These are phyloP conservation scores for Silybum marianum DNA, from an alignment of 129 eudicot genomes.

Conservation along the genomic window DNA sequence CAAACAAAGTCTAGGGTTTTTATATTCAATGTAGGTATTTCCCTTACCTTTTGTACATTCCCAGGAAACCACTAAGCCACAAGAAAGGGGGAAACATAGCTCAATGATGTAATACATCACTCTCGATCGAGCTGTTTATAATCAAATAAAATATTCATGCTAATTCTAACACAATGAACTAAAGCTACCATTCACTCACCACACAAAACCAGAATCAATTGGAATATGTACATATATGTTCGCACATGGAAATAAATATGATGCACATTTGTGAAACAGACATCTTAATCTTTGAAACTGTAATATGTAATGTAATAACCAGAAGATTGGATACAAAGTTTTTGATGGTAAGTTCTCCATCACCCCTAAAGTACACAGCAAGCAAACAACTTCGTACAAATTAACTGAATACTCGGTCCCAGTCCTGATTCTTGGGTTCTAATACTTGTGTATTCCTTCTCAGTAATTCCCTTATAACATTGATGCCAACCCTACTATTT, in stretches of 20 bases:
- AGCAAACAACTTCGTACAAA: neutral
- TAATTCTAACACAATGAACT: neutral
- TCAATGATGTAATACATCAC: neutral
- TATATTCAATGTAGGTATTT: neutral
- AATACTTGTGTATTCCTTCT: neutral
- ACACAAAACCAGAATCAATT: neutral
- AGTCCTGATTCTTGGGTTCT: neutral
- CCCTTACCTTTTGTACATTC: neutral
- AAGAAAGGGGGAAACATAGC: neutral
- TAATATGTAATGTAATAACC: neutral
- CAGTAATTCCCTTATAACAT: neutral
- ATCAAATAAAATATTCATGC: neutral
- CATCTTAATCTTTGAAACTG: neutral
- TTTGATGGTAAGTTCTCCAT: neutral
- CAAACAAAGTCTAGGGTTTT: neutral
- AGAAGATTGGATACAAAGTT: too few relatives aligned
- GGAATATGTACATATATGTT: neutral
- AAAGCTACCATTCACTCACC: neutral
- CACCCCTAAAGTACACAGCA: neutral
- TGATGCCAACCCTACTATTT: neutral
- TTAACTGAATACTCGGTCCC: neutral
- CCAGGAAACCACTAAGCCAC: neutral
- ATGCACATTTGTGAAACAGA: neutral
- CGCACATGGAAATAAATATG: neutral
- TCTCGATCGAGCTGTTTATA: neutral